These are phyloP conservation scores for Anisodus acutangulus DNA, from an alignment of 257 asterid genomes.

Conservation along the genomic window DNA sequence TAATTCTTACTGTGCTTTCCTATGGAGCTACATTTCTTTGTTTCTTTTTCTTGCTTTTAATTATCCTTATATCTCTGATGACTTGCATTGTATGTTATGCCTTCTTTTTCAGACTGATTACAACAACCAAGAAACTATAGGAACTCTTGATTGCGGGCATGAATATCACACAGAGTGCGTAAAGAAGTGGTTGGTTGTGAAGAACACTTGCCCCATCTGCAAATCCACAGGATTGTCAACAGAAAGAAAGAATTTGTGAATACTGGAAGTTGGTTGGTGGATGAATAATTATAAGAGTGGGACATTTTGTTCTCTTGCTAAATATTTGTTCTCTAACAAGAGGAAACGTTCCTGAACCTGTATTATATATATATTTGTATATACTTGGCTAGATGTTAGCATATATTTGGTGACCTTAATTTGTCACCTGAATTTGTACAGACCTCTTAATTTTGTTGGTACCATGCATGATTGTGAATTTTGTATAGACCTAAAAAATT, in stretches of 20 bases:
- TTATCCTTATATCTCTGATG: slow-evolving; percentile 24
- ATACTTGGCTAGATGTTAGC: slow-evolving; percentile 38
- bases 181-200: slow-evolving; percentile 37
- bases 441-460: slow-evolving; percentile 36
- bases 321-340: slow-evolving; percentile 15
- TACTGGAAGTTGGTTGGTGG: slow-evolving; percentile 32
- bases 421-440: slow-evolving; percentile 64
- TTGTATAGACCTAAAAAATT: slow-evolving; percentile 56
- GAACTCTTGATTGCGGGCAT: slow-evolving; percentile 38
- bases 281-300: slow-evolving; percentile 45
- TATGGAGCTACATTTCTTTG: background rate
- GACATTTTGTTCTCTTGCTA: slow-evolving; percentile 35
- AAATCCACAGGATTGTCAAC: slow-evolving; percentile 30
- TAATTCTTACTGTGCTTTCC: background rate
- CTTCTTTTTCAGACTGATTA: slow-evolving; percentile 28
- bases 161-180: slow-evolving; percentile 36
- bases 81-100: background rate
- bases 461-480: slow-evolving; percentile 32
- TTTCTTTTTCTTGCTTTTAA: background rate
- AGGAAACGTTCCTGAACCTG: slow-evolving; percentile 34
- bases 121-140: slow-evolving; percentile 30
- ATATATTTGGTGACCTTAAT: slow-evolving; percentile 41
- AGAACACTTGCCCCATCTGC: slow-evolving; percentile 44
- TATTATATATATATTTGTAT: slow-evolving; percentile 47
- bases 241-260: slow-evolving; percentile 46